A percentile compares a stretch with the other conserved stretches of the same genome.
Evolutionary conservation across 257 asterid species (phyloP).

Genomic region (Paulownia fortunei): DNA sequence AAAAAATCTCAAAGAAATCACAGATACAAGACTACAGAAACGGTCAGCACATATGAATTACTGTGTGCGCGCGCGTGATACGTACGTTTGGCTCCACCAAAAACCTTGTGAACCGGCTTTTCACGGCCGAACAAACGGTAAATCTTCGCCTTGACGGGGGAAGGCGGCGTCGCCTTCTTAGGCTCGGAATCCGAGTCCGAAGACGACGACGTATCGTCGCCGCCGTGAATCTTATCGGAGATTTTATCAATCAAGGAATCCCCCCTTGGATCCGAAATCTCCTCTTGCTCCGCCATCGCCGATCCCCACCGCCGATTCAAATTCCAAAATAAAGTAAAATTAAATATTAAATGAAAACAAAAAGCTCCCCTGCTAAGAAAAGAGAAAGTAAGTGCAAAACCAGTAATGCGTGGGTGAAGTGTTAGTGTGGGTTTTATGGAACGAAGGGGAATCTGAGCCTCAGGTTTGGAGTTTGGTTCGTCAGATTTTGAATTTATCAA

Average conservation of each 20-base stretch:
- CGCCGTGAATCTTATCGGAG: constrained; percentile 61
- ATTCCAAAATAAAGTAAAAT: neutral
- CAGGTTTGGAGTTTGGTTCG: constrained; percentile 49
- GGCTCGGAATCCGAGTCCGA: constrained; percentile 66
- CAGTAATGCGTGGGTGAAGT: neutral
- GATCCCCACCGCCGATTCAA: constrained; percentile 28
- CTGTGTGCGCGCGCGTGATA: constrained; percentile 7
- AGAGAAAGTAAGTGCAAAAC: neutral
- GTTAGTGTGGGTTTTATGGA: constrained; percentile 37
- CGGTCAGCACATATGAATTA: neutral
- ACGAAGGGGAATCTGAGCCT: constrained; percentile 41
- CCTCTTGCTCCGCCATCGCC: constrained; percentile 81
- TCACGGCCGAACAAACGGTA: constrained; percentile 68
- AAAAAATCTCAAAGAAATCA: neutral
- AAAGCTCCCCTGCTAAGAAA: constrained; percentile 31
- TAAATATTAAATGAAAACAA: neutral
- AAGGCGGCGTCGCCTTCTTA: constrained; percentile 44
- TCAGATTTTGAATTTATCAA: constrained; percentile 20
- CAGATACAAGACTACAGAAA: neutral
- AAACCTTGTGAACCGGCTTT: constrained; percentile 76
- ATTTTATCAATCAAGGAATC: constrained; percentile 73
- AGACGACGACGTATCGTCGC: constrained; percentile 46
- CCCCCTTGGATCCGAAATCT: constrained; percentile 60
- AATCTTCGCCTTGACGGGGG: constrained; percentile 57
- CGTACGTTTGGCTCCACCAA: constrained; percentile 93